phyloP scores from a whole-genome alignment of 2,329 filamentous ascomycete species.

The Aspergillus vadensis region DNA sequence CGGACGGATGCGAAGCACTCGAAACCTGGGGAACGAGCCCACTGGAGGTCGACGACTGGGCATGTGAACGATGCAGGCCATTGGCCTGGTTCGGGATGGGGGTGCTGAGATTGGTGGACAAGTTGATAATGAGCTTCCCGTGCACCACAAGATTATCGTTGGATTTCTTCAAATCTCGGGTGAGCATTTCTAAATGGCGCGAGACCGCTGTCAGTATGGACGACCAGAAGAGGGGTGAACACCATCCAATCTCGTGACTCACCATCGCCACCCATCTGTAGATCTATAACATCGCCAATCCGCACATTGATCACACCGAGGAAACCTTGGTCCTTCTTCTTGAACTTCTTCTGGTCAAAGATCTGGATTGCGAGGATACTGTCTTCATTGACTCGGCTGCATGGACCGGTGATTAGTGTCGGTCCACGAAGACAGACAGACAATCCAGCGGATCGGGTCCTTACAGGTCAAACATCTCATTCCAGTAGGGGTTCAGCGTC shows the following conservation, averaged over 20 bases:
- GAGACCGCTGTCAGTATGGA: conserved; percentile 23
- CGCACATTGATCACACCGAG: conserved; percentile 96
- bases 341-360: conserved; percentile 99
- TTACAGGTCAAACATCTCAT: conserved; percentile 98
- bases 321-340: conserved; percentile 99
- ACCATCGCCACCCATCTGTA: conserved; percentile 91
- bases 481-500: conserved; percentile 99
- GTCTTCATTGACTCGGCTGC: conserved; percentile 85
- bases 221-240: neutral
- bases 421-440: neutral
- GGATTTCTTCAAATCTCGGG: conserved; percentile 93
- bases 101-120: conserved; percentile 82
- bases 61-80: conserved; percentile 38
- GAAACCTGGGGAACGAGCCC: conserved; percentile 39
- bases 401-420: conserved; percentile 24
- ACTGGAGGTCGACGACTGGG: conserved; percentile 41
- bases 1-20: conserved; percentile 29
- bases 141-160: conserved; percentile 98
- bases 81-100: conserved; percentile 62
- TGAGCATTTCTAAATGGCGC: conserved; percentile 78
- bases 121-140: conserved; percentile 93
- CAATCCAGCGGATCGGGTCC: conserved; percentile 30
- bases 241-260: conserved; percentile 37
- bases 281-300: conserved; percentile 89
- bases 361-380: conserved; percentile 97